Evolutionary conservation across 2,329 filamentous ascomycete species (phyloP).

Genomic region (Neobulgaria alba): DNA sequence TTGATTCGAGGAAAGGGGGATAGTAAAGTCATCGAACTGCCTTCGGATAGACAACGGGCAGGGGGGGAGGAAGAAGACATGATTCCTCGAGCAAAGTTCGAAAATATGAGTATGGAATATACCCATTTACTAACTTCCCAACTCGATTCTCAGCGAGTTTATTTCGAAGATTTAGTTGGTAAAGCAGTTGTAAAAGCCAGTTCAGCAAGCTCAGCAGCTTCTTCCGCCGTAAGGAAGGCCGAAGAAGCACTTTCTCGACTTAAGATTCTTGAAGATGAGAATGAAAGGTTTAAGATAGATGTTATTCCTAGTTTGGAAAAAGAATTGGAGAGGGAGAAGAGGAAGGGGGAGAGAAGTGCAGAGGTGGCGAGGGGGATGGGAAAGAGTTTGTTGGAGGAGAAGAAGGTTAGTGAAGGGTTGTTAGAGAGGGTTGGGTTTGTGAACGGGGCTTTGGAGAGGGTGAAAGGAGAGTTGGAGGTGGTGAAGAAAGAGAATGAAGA

Average conservation of each 20-base stretch:
- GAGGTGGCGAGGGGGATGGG: conserved; percentile 67
- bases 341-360: conserved; percentile 62
- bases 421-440: conserved; percentile 74
- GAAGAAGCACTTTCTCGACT: conserved; percentile 43
- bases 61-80: conserved; percentile 46
- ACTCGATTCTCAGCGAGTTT: conserved; percentile 82
- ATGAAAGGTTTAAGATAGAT: conserved; percentile 39
- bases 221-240: conserved; percentile 47
- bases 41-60: conserved; percentile 28
- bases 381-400: conserved; percentile 76
- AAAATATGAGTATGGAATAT: conserved; percentile 85
- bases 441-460: conserved; percentile 48
- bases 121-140: conserved; percentile 89
- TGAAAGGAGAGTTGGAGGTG: conserved; percentile 60
- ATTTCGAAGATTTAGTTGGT: conserved; percentile 87
- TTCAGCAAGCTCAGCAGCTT: conserved; percentile 59
- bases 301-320: conserved; percentile 62
- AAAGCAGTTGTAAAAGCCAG: conserved; percentile 85
- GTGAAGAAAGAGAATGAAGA: conserved; percentile 80
- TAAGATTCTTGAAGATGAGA: conserved; percentile 42
- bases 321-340: conserved; percentile 60
- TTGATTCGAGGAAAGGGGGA: conserved; percentile 91
- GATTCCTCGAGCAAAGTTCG: conserved; percentile 60
- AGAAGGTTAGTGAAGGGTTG: conserved; percentile 71
- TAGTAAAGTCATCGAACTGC: conserved; percentile 87